A percentile compares a stretch with the other conserved stretches of the same genome.
phyloP scores from a whole-genome alignment of 352 stramenopile genomes.

The Phytophthora pseudosyringae region DNA sequence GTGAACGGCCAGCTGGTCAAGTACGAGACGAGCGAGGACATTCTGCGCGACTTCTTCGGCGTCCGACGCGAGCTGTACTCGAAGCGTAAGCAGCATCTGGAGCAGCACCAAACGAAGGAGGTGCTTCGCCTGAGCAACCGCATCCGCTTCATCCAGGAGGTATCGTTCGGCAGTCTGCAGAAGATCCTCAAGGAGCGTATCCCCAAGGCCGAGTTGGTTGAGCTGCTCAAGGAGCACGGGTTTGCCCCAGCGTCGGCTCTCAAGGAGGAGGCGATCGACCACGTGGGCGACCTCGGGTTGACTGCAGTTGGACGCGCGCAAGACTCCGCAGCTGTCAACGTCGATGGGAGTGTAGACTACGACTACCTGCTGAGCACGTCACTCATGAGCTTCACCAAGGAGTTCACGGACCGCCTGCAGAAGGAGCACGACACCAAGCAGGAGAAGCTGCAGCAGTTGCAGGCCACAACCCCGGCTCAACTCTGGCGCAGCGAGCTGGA shows the following conservation, averaged over 20 bases:
- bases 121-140: conserved; percentile 95
- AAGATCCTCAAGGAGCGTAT: conserved; percentile 86
- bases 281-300: conserved; percentile 35
- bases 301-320: conserved; percentile 27
- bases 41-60: conserved; percentile 95
- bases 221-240: conserved; percentile 51
- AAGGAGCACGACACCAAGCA: conserved; percentile 92
- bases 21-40: conserved; percentile 89
- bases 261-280: conserved; percentile 41
- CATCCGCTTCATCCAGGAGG: conserved; percentile 97
- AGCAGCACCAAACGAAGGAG: conserved; percentile 85
- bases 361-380: conserved; percentile 99
- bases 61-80: conserved; percentile 91
- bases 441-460: conserved; percentile 87
- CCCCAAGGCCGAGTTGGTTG: conserved; percentile 64
- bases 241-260: conserved; percentile 66
- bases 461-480: conserved; percentile 80
- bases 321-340: conserved; percentile 19
- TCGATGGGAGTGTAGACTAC: conserved; percentile 77
- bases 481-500: conserved; percentile 88
- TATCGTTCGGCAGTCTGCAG: conserved; percentile 93
- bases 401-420: conserved; percentile 94
- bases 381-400: conserved; percentile 97
- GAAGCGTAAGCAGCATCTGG: conserved; percentile 81
- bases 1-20: conserved; percentile 90